Percentiles rank a stretch among this genome's conserved stretches.
These are phyloP conservation scores for Camelina neglecta DNA, from an alignment of 345 rosid species.

Conservation along the genomic window DNA sequence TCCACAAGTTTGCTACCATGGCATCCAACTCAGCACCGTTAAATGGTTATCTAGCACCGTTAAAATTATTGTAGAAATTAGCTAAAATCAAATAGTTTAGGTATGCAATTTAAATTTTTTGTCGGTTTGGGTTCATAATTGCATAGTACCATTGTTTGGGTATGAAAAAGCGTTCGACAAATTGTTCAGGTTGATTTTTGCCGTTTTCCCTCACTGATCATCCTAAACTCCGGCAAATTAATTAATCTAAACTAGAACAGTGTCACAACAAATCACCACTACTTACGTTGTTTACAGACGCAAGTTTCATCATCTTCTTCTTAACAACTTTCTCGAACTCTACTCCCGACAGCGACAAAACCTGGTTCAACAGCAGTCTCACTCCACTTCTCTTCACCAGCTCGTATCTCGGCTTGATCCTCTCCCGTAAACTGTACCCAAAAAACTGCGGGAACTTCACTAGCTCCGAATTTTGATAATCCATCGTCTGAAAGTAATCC, in stretches of 20 bases:
- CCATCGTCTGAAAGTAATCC: conserved; percentile 91
- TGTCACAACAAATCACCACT: conserved; percentile 13
- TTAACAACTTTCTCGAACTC: conserved; percentile 64
- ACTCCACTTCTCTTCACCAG: conserved; percentile 66
- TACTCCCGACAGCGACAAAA: conserved; percentile 60
- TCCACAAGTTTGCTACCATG: no score
- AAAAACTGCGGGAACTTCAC: conserved; percentile 90
- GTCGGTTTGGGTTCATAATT: no score
- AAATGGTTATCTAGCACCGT: no score
- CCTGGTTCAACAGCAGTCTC: conserved; percentile 69
- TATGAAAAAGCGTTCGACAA: no score
- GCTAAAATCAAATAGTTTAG: no score
- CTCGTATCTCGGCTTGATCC: conserved; percentile 87
- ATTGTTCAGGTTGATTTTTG: no score
- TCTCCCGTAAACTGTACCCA: conserved; percentile 79
- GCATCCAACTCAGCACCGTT: no score
- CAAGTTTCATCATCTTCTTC: conserved; percentile 64
- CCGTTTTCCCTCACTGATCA: no score
- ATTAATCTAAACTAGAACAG: neutral
- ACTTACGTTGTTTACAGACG: conserved; percentile 21
- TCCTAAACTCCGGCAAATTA: neutral
- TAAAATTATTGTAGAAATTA: no score
- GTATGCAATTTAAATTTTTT: no score
- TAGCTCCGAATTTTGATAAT: conserved; percentile 72
- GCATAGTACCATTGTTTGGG: no score